These are phyloP conservation scores for Emydomyces testavorans DNA, from an alignment of 2,329 filamentous ascomycete species.

Conservation along the genomic window DNA sequence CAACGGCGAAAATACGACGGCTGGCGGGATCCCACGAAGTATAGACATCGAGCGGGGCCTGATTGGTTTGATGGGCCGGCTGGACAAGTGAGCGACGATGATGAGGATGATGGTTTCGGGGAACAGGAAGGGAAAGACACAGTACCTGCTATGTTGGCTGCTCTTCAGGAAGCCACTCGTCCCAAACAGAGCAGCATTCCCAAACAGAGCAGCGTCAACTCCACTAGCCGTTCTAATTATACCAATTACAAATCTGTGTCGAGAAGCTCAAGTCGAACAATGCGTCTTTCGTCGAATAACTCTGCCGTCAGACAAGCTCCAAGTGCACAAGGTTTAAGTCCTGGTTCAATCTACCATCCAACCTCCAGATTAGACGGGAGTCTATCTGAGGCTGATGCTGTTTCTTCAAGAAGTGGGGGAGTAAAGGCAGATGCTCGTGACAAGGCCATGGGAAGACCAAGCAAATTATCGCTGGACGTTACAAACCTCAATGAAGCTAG, in stretches of 20 bases:
- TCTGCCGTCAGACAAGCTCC: slow-evolving; percentile 8
- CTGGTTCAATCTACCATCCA: not conserved
- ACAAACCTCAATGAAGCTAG: slow-evolving; percentile 36
- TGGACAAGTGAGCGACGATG: slow-evolving; percentile 24
- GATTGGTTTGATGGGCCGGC: slow-evolving; percentile 29
- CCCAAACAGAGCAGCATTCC: slow-evolving; percentile 8
- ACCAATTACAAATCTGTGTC: slow-evolving; percentile 6
- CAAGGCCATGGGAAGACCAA: slow-evolving; percentile 28
- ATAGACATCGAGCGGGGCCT: slow-evolving; percentile 10
- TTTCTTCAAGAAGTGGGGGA: not conserved
- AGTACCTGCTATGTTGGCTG: slow-evolving; percentile 11
- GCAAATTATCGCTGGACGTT: slow-evolving; percentile 29
- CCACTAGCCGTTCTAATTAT: slow-evolving; percentile 4
- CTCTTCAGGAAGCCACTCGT: slow-evolving; percentile 1
- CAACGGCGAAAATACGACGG: slow-evolving; percentile 14
- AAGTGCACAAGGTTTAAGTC: not conserved
- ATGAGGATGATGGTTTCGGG: slow-evolving; percentile 13
- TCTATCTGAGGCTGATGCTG: not conserved
- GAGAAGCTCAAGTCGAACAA: slow-evolving; percentile 10
- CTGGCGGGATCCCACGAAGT: slow-evolving; percentile 11
- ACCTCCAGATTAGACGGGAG: not conserved
- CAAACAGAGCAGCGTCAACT: slow-evolving; percentile 5
- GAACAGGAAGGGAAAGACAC: slow-evolving; percentile 7
- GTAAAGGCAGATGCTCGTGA: not conserved
- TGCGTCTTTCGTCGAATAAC: slow-evolving; percentile 1